phyloP scores from a whole-genome alignment of 257 asterid genomes.

The Gynochthodes officinalis region DNA sequence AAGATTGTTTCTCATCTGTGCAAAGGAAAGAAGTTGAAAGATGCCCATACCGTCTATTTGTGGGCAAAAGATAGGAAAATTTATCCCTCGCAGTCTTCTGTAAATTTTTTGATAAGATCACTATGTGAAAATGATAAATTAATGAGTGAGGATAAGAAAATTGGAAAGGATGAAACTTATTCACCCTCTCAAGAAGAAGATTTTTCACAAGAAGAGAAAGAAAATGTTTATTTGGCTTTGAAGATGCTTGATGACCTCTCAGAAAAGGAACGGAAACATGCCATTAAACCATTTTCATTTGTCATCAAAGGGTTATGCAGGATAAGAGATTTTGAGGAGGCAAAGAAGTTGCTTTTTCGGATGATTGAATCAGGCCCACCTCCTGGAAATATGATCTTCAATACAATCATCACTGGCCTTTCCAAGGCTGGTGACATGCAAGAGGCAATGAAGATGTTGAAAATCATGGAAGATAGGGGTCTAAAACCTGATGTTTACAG shows the following conservation, averaged over 20 bases:
- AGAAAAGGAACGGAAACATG: constrained; percentile 40
- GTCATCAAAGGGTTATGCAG: constrained; percentile 66
- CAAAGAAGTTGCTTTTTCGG: constrained; percentile 52
- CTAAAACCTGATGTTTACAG: constrained; percentile 81
- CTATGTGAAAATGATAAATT: constrained; percentile 33
- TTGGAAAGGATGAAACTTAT: not conserved
- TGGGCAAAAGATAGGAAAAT: constrained; percentile 60
- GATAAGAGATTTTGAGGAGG: constrained; percentile 60
- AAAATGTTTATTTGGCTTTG: constrained; percentile 53
- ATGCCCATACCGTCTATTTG: constrained; percentile 69
- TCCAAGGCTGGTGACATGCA: constrained; percentile 57
- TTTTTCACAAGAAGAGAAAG: constrained; percentile 24
- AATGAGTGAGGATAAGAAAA: not conserved
- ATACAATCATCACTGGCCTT: constrained; percentile 60
- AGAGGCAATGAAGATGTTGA: constrained; percentile 49
- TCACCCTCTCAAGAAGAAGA: constrained; percentile 1
- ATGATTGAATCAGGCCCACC: constrained; percentile 80
- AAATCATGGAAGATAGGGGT: constrained; percentile 70
- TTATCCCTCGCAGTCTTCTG: constrained; percentile 40
- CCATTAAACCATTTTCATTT: constrained; percentile 54
- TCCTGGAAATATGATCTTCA: constrained; percentile 70
- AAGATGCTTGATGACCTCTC: constrained; percentile 56
- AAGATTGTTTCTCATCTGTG: constrained; percentile 62
- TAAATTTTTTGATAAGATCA: constrained; percentile 49
- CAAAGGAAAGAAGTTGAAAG: constrained; percentile 59